These are phyloP conservation scores for Miscanthus lutarioriparius DNA, from an alignment of 176 grass and related monocot genomes.

Conservation along the genomic window DNA sequence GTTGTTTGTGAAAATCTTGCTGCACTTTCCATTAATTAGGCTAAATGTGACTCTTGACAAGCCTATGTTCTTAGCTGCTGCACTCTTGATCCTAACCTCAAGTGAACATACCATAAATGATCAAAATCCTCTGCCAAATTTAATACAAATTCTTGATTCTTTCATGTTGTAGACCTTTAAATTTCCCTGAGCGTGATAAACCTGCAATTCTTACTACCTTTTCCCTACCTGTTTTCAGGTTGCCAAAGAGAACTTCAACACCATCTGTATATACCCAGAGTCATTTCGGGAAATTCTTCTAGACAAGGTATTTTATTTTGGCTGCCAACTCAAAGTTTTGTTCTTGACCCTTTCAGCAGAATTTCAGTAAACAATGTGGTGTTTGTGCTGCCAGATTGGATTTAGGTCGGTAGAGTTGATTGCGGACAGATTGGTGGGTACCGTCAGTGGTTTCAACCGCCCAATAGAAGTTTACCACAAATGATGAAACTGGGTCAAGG, in stretches of 20 bases:
- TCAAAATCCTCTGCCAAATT: neutral
- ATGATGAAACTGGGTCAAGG: constrained; percentile 43
- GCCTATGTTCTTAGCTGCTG: neutral
- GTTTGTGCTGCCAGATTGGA: constrained; percentile 62
- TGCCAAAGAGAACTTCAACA: constrained; percentile 58
- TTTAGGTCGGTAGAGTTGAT: constrained; percentile 84
- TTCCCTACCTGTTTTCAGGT: constrained; percentile 48
- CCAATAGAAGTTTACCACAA: constrained; percentile 75
- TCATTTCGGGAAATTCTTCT: constrained; percentile 88
- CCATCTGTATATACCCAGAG: constrained; percentile 56
- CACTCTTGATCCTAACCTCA: neutral
- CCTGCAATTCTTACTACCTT: neutral
- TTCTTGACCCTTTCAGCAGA: neutral
- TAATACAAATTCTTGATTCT: constrained; percentile 3
- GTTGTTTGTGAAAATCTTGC: neutral
- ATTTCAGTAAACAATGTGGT: neutral
- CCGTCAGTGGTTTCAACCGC: constrained; percentile 76
- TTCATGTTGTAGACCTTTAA: neutral
- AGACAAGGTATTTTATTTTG: constrained; percentile 71
- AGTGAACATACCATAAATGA: neutral
- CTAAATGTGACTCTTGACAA: neutral
- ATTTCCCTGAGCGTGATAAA: neutral
- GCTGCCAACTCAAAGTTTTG: neutral
- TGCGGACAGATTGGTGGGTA: constrained; percentile 56
- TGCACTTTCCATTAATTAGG: neutral